Evolutionary conservation across 805 yeast genomes (phyloP).

Genomic region (Cyberlindnera euphorbiiphila): DNA sequence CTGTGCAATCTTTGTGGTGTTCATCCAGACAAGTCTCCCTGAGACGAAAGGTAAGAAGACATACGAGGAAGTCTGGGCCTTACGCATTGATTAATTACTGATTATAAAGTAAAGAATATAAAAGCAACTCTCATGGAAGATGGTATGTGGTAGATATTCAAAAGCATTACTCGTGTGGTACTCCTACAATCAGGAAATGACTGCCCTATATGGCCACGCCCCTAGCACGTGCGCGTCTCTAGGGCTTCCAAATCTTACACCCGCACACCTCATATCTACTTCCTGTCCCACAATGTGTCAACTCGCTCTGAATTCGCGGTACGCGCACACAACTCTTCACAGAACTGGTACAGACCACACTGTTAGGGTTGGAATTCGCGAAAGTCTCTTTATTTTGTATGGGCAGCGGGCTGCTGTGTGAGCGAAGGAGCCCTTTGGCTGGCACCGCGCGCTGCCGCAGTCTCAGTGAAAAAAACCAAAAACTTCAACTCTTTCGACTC

Average conservation of each 20-base stretch:
- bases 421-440: too few species aligned
- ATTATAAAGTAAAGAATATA: too few species aligned
- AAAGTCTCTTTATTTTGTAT: constrained; percentile 3
- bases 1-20: constrained; percentile 46
- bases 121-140: too few species aligned
- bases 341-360: too few species aligned
- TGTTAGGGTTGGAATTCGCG: constrained; percentile 6
- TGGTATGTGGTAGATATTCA: too few species aligned
- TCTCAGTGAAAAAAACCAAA: constrained; percentile 22
- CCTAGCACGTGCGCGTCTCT: constrained; percentile 1
- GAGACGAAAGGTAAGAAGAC: constrained; percentile 68
- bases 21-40: constrained; percentile 52
- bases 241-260: constrained; percentile 2
- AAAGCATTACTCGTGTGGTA: too few species aligned
- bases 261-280: constrained; percentile 2
- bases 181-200: too few species aligned
- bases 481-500: constrained; percentile 15
- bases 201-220: too few species aligned
- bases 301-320: background rate
- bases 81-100: constrained; percentile 25
- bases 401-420: constrained; percentile 1
- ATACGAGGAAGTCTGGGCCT: constrained; percentile 67
- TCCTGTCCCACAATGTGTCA: constrained; percentile 2
- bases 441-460: too few species aligned
- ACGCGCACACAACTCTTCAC: too few species aligned